Base-by-base conservation (phyloP, 2,329 filamentous ascomycete genomes). In the Hansfordia pulvinata region DNA sequence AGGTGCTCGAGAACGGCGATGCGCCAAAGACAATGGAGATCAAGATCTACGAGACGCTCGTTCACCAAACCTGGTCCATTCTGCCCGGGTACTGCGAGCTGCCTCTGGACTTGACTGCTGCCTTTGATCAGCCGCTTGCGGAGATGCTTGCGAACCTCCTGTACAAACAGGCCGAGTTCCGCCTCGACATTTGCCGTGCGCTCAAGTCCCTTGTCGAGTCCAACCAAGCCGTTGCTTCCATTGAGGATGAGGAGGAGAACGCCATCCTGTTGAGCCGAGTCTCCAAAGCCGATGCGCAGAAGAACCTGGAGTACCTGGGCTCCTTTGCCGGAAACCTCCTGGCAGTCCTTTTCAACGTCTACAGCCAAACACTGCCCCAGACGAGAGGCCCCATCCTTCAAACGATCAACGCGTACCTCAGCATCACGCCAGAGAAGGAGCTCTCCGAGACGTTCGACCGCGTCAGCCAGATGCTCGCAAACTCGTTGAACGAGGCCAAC, bases 291-390 rank as follows among this genome's bases (percentile, higher is more conserved):
- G 64, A 74, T 20, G 88, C 90, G 0, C 60, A 73, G 48, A 76
- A 76, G 52, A 94, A 94, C 46, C 57, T 96, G 20, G 60, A 72
- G n/a, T 77, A 93, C 47, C 62, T 98, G 9, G 74, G 82, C 10
- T 60, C 61, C 1, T 86, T 90, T 45, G 69, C 88, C 2, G 78
- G 78, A 33, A 96, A 96, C 43, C 69, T 98, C 54, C 70, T 98
- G 21, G 86, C 90, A 6, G 88, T 96, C 1, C 61, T 98, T n/a
- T 96, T 98, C 64, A 98, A 98, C 47, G 88, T 98, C 23, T 98
- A 98, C 58, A 93, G 82, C 36, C 82, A 94, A 52, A 98, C 90
- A 1, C 64, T 98, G 15, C 88, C 90, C 3, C 84, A 94, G 45
- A 90, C 83, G 44, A 71, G 90, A 39, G 86, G 84, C 0, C 84